These are phyloP conservation scores for Clathrospora elynae DNA, from an alignment of 2,329 filamentous ascomycete species.

Conservation along the genomic window DNA sequence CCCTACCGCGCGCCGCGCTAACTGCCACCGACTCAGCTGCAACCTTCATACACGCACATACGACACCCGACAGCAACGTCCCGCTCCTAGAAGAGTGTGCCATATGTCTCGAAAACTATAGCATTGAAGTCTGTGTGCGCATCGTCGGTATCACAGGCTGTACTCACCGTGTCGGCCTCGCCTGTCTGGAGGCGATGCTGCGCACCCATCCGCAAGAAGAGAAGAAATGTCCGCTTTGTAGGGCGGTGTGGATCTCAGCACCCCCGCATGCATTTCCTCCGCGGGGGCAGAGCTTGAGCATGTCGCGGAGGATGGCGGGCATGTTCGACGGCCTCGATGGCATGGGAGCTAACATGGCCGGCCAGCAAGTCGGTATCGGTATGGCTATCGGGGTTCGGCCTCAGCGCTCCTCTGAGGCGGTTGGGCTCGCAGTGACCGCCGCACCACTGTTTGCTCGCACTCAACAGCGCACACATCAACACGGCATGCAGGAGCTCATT, in stretches of 20 bases:
- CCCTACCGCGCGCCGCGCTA: background rate
- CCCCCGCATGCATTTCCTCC: background rate
- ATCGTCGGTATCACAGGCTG: slow-evolving; percentile 23
- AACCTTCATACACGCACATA: slow-evolving; percentile 7
- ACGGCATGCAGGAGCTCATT: slow-evolving; percentile 1
- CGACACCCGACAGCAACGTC: background rate
- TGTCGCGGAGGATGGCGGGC: background rate
- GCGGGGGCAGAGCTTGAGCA: background rate
- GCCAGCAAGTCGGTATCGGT: background rate
- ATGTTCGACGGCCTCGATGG: background rate
- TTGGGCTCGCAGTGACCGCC: background rate
- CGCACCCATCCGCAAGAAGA: slow-evolving; percentile 6
- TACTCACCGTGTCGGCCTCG: slow-evolving; percentile 20
- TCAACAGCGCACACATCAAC: background rate
- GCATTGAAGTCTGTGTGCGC: slow-evolving; percentile 12
- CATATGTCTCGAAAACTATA: slow-evolving; percentile 28
- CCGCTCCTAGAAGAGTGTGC: slow-evolving; percentile 19
- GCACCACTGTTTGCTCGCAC: background rate
- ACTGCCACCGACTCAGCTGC: background rate
- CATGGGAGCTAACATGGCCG: background rate
- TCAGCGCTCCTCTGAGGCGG: no score
- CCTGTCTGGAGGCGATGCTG: slow-evolving; percentile 20
- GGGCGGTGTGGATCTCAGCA: slow-evolving; percentile 25
- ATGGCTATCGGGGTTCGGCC: no score
- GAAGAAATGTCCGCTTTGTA: slow-evolving; percentile 32